Evolutionary conservation across 2,329 filamentous ascomycete genomes (phyloP).

Genomic region (Cladophialophora exuberans): DNA sequence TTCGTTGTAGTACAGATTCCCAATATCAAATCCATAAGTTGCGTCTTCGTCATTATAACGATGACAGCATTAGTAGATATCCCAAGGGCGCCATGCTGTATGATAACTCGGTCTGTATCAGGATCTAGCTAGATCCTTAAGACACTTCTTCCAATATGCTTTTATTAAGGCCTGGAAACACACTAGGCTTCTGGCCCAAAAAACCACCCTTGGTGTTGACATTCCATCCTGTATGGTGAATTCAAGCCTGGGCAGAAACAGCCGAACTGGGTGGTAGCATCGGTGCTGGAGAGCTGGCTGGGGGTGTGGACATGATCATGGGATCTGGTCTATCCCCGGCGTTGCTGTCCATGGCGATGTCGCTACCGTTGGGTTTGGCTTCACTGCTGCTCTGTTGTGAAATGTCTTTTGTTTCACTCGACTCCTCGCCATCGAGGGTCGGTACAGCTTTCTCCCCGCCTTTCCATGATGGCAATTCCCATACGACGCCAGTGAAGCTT

Average conservation of each 20-base stretch:
- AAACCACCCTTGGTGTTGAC: slow-evolving; percentile 7
- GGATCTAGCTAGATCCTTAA: too few relatives aligned
- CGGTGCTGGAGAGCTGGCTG: slow-evolving; percentile 57
- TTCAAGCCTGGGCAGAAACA: slow-evolving; percentile 41
- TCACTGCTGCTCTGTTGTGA: slow-evolving; percentile 61
- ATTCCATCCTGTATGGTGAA: slow-evolving; percentile 29
- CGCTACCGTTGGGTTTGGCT: slow-evolving; percentile 59
- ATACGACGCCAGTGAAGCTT: slow-evolving; percentile 86
- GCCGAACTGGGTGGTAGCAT: slow-evolving; percentile 38
- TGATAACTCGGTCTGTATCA: too few relatives aligned
- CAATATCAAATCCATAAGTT: neutral
- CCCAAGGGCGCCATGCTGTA: too few relatives aligned
- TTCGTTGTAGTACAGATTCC: slow-evolving; percentile 7
- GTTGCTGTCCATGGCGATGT: slow-evolving; percentile 61
- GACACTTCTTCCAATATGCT: too few relatives aligned
- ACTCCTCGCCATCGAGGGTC: slow-evolving; percentile 53
- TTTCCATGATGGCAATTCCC: slow-evolving; percentile 82
- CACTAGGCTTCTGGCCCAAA: too few relatives aligned
- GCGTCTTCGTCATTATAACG: neutral
- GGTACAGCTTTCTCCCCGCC: slow-evolving; percentile 52
- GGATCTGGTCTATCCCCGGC: slow-evolving; percentile 50
- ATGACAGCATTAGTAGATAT: too few relatives aligned
- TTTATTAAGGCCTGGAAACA: too few relatives aligned
- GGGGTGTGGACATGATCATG: slow-evolving; percentile 49
- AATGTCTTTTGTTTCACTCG: slow-evolving; percentile 61